phyloP scores from a whole-genome alignment of 1,139 yeast genomes.

The Nakaseomyces bracarensis region DNA sequence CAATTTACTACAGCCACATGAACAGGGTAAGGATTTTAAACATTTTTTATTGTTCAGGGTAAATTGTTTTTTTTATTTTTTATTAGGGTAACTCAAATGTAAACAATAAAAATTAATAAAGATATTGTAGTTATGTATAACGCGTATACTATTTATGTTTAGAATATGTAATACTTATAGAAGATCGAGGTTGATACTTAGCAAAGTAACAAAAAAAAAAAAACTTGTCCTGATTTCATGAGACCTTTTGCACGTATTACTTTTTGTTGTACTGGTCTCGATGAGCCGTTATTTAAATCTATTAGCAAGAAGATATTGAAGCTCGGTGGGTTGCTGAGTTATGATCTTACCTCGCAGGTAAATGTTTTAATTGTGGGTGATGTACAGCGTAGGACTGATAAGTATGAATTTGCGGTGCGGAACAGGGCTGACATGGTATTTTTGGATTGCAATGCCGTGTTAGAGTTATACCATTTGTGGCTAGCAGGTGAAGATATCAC shows the following conservation, averaged over 20 bases:
- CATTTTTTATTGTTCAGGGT: neutral
- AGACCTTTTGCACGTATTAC: constrained; percentile 28
- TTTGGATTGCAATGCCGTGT: constrained; percentile 17
- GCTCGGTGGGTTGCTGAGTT: constrained; percentile 28
- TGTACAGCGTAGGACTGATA: constrained; percentile 14
- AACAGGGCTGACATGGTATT: constrained; percentile 27
- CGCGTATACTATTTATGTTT: too few relatives aligned
- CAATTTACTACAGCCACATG: too few relatives aligned
- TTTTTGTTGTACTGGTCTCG: constrained; percentile 29
- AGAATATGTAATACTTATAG: too few relatives aligned
- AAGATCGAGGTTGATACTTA: too few relatives aligned
- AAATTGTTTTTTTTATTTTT: neutral
- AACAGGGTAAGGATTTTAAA: too few relatives aligned
- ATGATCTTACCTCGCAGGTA: constrained; percentile 25
- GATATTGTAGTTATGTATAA: too few relatives aligned
- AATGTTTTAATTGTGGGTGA: constrained; percentile 26
- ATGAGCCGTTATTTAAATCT: constrained; percentile 16
- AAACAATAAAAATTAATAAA: too few relatives aligned
- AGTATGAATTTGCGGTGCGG: constrained; percentile 26
- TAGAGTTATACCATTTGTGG: constrained; percentile 27
- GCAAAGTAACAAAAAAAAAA: too few relatives aligned
- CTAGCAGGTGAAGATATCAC: constrained; percentile 27
- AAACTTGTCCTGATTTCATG: too few relatives aligned
- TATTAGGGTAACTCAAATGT: neutral
- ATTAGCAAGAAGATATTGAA: constrained; percentile 23